A percentile compares a stretch with the other conserved stretches of the same genome.
Evolutionary conservation across 441 rosid genomes (phyloP).

Genomic region (Erodium chrysanthum): DNA sequence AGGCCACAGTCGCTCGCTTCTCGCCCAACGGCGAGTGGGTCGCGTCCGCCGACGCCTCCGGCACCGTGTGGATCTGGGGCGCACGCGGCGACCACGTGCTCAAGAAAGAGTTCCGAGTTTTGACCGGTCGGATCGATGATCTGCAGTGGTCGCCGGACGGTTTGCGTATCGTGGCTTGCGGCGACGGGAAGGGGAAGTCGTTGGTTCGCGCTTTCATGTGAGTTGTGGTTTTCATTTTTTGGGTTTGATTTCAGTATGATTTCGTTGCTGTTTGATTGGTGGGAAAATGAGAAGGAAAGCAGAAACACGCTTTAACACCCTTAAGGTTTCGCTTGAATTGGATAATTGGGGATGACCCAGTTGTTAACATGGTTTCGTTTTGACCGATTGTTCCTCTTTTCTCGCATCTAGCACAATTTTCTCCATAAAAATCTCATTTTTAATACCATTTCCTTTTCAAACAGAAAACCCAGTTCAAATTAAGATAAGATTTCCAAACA

Average conservation of each 20-base stretch:
- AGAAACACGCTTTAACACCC: background rate
- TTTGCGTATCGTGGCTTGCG: conserved; percentile 75
- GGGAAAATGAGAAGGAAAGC: background rate
- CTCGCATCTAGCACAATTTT: background rate
- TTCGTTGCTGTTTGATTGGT: background rate
- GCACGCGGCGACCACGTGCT: conserved; percentile 58
- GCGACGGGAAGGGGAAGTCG: conserved; percentile 87
- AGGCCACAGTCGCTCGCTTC: conserved; percentile 81
- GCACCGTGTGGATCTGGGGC: conserved; percentile 88
- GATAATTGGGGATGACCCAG: background rate
- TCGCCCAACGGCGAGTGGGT: conserved; percentile 98
- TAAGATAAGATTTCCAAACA: background rate
- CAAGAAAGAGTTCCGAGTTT: conserved; percentile 79
- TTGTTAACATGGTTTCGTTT: background rate
- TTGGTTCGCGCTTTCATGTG: conserved; percentile 91
- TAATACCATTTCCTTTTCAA: background rate
- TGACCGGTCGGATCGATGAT: conserved; percentile 93
- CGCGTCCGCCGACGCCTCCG: conserved; percentile 84
- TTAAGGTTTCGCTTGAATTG: background rate
- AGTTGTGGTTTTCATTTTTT: conserved; percentile 19
- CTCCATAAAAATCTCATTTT: background rate
- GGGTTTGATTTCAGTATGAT: too few species aligned
- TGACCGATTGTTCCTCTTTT: background rate
- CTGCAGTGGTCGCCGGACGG: conserved; percentile 97
- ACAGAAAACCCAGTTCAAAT: background rate